These are phyloP conservation scores for Nitzschia putrida DNA, from an alignment of 108 stramenopile species.

Conservation along the genomic window DNA sequence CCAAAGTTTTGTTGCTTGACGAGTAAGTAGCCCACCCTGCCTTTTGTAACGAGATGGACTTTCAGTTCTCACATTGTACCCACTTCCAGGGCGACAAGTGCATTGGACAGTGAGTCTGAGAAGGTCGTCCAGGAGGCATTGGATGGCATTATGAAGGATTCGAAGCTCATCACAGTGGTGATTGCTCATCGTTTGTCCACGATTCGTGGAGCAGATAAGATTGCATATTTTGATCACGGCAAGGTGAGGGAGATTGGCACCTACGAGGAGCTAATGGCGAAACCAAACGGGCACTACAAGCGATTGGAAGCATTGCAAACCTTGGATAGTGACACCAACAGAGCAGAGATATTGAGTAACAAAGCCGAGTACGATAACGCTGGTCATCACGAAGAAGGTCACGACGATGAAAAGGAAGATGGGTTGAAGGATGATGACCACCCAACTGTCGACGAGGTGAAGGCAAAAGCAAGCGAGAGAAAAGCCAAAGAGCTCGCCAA, in stretches of 20 bases:
- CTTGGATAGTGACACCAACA: slow-evolving; percentile 6
- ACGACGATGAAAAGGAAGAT: slow-evolving; percentile 14
- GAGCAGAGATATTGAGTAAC: slow-evolving; percentile 6
- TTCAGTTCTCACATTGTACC: neutral
- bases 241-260: slow-evolving; percentile 68
- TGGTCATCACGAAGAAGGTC: neutral
- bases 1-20: slow-evolving; percentile 56
- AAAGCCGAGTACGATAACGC: neutral
- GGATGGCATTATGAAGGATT: slow-evolving; percentile 54
- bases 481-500: slow-evolving; percentile 35
- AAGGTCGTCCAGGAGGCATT: slow-evolving; percentile 76
- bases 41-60: neutral
- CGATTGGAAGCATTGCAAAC: slow-evolving; percentile 47
- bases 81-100: slow-evolving; percentile 49
- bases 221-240: slow-evolving; percentile 73
- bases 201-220: slow-evolving; percentile 74
- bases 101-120: slow-evolving; percentile 75
- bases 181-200: slow-evolving; percentile 84
- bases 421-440: neutral
- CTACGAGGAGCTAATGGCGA: slow-evolving; percentile 73
- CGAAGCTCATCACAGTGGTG: slow-evolving; percentile 52
- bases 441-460: slow-evolving; percentile 4
- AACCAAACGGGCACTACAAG: slow-evolving; percentile 39
- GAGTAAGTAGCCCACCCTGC: slow-evolving; percentile 16
- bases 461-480: slow-evolving; percentile 4